phyloP scores from a whole-genome alignment of 768 basidiomycete genomes.

The Amanita polypyramis region DNA sequence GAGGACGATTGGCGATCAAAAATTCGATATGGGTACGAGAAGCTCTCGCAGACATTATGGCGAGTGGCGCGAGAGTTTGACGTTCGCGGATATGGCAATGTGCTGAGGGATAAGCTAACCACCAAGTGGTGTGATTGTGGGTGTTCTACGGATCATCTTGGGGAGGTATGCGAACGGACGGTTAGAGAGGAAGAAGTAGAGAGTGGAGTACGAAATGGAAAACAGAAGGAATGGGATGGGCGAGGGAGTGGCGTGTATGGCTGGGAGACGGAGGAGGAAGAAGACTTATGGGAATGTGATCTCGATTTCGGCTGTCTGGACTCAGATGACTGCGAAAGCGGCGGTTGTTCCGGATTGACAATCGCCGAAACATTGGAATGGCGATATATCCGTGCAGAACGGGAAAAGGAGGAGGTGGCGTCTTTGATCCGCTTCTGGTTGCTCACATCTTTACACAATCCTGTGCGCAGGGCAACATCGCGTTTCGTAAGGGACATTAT shows the following conservation, averaged over 20 bases:
- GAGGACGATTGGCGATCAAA: slow-evolving; percentile 48
- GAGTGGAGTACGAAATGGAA: slow-evolving; percentile 45
- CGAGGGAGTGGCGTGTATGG: slow-evolving; percentile 61
- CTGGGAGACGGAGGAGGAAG: slow-evolving; percentile 69
- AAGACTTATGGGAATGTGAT: slow-evolving; percentile 67
- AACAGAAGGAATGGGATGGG: slow-evolving; percentile 71
- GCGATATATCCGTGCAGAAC: slow-evolving; percentile 59
- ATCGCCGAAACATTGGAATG: slow-evolving; percentile 69
- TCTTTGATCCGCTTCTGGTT: slow-evolving; percentile 5
- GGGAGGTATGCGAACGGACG: slow-evolving; percentile 67
- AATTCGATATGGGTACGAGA: slow-evolving; percentile 55
- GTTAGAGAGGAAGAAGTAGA: slow-evolving; percentile 63
- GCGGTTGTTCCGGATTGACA: slow-evolving; percentile 45
- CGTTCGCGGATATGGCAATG: slow-evolving; percentile 58
- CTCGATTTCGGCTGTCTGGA: slow-evolving; percentile 54
- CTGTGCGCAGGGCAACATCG: slow-evolving; percentile 46
- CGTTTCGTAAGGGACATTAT: slow-evolving; percentile 57
- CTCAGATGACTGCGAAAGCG: slow-evolving; percentile 35
- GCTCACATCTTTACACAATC: slow-evolving; percentile 1
- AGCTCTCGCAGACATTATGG: slow-evolving; percentile 56
- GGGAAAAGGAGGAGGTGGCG: slow-evolving; percentile 55
- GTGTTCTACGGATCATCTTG: slow-evolving; percentile 68
- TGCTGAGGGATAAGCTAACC: slow-evolving; percentile 61
- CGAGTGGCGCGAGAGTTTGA: slow-evolving; percentile 62
- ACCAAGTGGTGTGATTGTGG: slow-evolving; percentile 77